Percentiles rank a stretch among this genome's conserved stretches.
Conservation (phyloP, 2,329 filamentous ascomycete genomes). For the Fusarium mangiferae region DNA sequence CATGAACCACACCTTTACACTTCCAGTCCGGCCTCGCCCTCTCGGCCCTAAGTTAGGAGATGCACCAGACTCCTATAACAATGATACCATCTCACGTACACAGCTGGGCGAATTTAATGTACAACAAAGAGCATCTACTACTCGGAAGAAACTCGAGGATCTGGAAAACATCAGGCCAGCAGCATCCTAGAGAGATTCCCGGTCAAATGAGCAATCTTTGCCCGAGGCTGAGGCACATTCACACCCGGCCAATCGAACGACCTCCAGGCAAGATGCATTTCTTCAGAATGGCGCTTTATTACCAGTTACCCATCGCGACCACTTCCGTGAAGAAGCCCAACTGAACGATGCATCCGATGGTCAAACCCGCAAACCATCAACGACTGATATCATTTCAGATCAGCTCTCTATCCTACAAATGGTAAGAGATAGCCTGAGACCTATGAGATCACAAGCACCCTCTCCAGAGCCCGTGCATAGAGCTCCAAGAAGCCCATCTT, state of each 20-base stretch:
- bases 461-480: constrained; percentile 11
- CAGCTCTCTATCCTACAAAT: constrained; percentile 30
- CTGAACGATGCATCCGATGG: constrained; percentile 13
- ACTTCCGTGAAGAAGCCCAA: constrained; percentile 18
- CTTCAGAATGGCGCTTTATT: constrained; percentile 12
- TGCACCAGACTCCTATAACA: background rate
- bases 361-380: background rate
- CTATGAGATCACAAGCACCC: constrained; percentile 11
- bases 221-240: constrained; percentile 24
- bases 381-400: constrained; percentile 27
- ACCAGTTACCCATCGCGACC: background rate
- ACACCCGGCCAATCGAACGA: constrained; percentile 18
- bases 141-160: background rate
- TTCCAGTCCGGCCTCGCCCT: constrained; percentile 28
- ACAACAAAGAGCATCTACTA: constrained; percentile 4
- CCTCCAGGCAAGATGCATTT: constrained; percentile 13
- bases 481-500: constrained; percentile 45
- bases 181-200: constrained; percentile 6
- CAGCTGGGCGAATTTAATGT: background rate
- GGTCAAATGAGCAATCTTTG: background rate
- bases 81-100: constrained; percentile 1
- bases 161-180: constrained; percentile 20
- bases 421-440: constrained; percentile 26
- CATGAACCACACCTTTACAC: constrained; percentile 34
- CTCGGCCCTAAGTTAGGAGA: background rate